A percentile compares a stretch with the other conserved stretches of the same genome.
Evolutionary conservation across 441 rosid species (phyloP).

Genomic region (Theobroma grandiflorum): DNA sequence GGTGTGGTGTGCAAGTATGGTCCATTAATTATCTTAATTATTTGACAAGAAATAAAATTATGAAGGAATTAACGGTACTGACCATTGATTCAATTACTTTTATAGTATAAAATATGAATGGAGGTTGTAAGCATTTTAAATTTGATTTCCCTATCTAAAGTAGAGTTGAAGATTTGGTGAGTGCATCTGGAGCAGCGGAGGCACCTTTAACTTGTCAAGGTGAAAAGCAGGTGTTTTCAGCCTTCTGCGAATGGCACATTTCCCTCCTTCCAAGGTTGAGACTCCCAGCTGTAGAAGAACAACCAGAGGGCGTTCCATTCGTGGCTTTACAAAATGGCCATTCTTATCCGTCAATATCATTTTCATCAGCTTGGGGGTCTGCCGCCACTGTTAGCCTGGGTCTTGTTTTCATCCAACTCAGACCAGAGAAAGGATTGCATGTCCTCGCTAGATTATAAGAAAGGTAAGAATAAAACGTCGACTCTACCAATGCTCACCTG

Average conservation of each 20-base stretch:
- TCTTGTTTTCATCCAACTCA: constrained; percentile 35
- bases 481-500: not conserved
- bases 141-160: not conserved
- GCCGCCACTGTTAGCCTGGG: constrained; percentile 34
- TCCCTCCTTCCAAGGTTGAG: constrained; percentile 37
- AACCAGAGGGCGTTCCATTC: constrained; percentile 27
- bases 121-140: not conserved
- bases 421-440: not conserved
- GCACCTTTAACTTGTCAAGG: constrained; percentile 35
- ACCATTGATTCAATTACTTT: not conserved
- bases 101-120: not conserved
- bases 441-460: too few species aligned
- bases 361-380: constrained; percentile 28
- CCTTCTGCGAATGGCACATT: constrained; percentile 39
- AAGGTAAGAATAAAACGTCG: not conserved
- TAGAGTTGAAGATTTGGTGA: not conserved
- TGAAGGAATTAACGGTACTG: not conserved
- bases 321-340: constrained; percentile 34
- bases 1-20: too few species aligned
- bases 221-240: constrained; percentile 39
- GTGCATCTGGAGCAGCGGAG: not conserved
- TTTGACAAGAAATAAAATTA: too few species aligned
- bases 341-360: constrained; percentile 23
- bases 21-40: too few species aligned
- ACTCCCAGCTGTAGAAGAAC: constrained; percentile 35